Base-by-base conservation (phyloP, 176 grass and related monocot genomes). In the Bonia amplexicaulis region DNA sequence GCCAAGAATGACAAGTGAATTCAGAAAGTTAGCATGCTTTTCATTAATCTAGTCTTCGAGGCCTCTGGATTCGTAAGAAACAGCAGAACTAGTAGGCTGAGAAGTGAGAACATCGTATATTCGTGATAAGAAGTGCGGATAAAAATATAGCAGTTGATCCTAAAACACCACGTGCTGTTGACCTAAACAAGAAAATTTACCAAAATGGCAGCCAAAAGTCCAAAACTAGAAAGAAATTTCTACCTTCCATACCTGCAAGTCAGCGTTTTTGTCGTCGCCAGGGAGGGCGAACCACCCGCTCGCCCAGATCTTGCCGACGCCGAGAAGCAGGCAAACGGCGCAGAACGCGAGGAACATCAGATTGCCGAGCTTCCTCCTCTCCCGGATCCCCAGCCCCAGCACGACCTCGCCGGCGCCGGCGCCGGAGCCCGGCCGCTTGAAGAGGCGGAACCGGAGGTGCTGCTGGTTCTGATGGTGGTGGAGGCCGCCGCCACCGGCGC, bases 331-430 rank as follows among this genome's bases (percentile, higher is more conserved):
- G 84, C 96, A 96, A 10, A 89, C 81, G 78, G 88, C 84, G 73
- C 91, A 95, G 85, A 98, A 98, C 47, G 78, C 78, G 76, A 98
- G 88, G 91, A 98, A 95, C n/a, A 95, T 74, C 58, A 88, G 23
- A 46, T 98, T 98, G 7, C 91, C 90, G 48, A 98, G 83, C 84
- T 52, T 89, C 86, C 83, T 89, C 68, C 82, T 82, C 82, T 91
- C 89, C 26, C 82, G 69, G 76, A 89, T 65, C 73, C 85, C 93
- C 68, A 80, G 58, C 16, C 89, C 89, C 40, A 90, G 84, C 49
- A 82, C 89, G 51, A 81, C 64, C 9, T 85, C 77, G 53, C 65
- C 80, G 1, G 52, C 59, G 20, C 57, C 27, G 16, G 35, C 55
- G 39, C 31, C 65, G 71, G 84, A 46, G 58, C 59, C 84, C 47